These are phyloP conservation scores for Singerocomus inundabilis DNA, from an alignment of 1,284 basidiomycete species.

Conservation along the genomic window DNA sequence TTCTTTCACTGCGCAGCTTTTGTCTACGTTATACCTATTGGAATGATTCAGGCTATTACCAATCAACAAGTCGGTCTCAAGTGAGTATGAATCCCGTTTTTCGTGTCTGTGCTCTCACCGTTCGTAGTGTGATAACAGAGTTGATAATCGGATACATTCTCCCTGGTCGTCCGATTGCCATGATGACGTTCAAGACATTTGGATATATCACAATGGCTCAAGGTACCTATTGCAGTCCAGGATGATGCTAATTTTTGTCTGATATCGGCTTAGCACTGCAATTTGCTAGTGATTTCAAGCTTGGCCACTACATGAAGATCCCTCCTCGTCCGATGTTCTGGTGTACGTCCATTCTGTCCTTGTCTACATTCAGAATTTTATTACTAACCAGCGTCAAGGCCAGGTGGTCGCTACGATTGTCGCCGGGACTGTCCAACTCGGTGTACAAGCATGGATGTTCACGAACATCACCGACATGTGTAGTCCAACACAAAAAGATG, in stretches of 20 bases:
- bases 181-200: conserved; percentile 49
- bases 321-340: conserved; percentile 48
- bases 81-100: no score
- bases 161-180: conserved; percentile 45
- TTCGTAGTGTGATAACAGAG: conserved; percentile 41
- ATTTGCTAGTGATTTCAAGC: conserved; percentile 46
- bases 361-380: background rate
- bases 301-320: conserved; percentile 55
- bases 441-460: conserved; percentile 46
- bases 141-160: conserved; percentile 44
- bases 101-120: background rate
- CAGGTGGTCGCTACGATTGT: conserved; percentile 46
- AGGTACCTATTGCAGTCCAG: conserved; percentile 18
- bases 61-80: conserved; percentile 53
- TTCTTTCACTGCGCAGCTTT: conserved; percentile 33
- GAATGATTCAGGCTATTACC: conserved; percentile 34
- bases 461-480: conserved; percentile 32
- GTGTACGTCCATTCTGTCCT: conserved; percentile 19
- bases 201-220: conserved; percentile 41
- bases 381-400: conserved; percentile 6
- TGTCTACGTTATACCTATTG: conserved; percentile 56
- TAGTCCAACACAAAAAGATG: conserved; percentile 19
- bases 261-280: conserved; percentile 25
- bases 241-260: background rate
- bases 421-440: conserved; percentile 41